Conservation (phyloP, 179 eudicot genomes). For the Patellifolia procumbens region DNA sequence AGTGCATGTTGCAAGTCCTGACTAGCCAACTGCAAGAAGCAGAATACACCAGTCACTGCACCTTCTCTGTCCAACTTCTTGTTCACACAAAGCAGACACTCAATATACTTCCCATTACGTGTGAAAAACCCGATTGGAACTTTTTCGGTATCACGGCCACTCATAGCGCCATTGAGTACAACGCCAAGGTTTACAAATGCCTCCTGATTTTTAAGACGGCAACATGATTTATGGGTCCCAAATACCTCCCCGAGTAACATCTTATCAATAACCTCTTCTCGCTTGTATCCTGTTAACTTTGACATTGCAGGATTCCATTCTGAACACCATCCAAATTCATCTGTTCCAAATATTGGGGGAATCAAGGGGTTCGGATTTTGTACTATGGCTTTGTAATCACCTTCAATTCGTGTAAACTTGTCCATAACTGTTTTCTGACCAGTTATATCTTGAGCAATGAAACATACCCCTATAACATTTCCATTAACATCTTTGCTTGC, state of each 20-base stretch:
- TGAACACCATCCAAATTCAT: conserved; percentile 92
- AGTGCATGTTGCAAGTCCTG: conserved; percentile 90
- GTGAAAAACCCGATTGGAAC: conserved; percentile 75
- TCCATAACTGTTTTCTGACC: conserved; percentile 79
- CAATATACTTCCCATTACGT: conserved; percentile 62
- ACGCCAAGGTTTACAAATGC: conserved; percentile 72
- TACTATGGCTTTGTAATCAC: conserved; percentile 82
- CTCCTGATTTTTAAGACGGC: conserved; percentile 81
- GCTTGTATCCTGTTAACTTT: conserved; percentile 59
- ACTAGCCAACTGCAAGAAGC: conserved; percentile 96
- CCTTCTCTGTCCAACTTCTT: conserved; percentile 75
- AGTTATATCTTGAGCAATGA: conserved; percentile 85
- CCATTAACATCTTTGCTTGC: conserved; percentile 72
- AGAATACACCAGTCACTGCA: conserved; percentile 72
- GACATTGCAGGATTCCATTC: conserved; percentile 93
- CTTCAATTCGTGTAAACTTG: conserved; percentile 89
- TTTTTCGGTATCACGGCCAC: conserved; percentile 67
- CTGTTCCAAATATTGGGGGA: conserved; percentile 87
- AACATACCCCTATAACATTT: conserved; percentile 76
- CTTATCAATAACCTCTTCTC: conserved; percentile 66
- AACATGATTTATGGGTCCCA: conserved; percentile 58
- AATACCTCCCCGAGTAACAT: conserved; percentile 89
- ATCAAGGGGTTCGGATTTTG: conserved; percentile 90
- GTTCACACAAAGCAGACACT: conserved; percentile 76
- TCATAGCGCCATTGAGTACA: conserved; percentile 66